Evolutionary conservation across 306 rosid genomes (phyloP).

Genomic region (Prunus padus): DNA sequence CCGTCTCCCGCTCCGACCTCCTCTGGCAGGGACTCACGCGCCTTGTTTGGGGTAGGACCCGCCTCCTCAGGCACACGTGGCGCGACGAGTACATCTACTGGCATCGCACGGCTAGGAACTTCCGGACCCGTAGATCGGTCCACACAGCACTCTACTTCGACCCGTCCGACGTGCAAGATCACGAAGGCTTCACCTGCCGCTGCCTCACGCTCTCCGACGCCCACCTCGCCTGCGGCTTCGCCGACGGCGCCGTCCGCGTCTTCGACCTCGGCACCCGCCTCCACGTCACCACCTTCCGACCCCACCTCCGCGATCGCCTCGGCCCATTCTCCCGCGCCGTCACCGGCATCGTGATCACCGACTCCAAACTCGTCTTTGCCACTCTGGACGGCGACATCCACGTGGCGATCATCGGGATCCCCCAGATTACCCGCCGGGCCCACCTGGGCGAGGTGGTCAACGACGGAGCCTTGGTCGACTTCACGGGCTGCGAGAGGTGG

Average conservation of each 20-base stretch:
- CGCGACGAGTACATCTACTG: constrained; percentile 56
- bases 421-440: constrained; percentile 18
- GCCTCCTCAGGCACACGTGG: constrained; percentile 51
- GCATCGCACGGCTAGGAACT: constrained; percentile 71
- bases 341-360: constrained; percentile 50
- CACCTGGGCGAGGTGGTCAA: constrained; percentile 40
- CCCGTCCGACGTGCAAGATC: constrained; percentile 38
- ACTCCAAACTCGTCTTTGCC: constrained; percentile 39
- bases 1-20: constrained; percentile 56
- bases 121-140: constrained; percentile 16
- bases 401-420: constrained; percentile 30
- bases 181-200: constrained; percentile 50
- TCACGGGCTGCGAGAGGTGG: constrained; percentile 49
- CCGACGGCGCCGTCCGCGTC: constrained; percentile 76
- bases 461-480: constrained; percentile 71
- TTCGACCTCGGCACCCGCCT: constrained; percentile 42
- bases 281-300: constrained; percentile 53
- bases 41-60: constrained; percentile 64
- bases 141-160: constrained; percentile 37
- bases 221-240: constrained; percentile 73
- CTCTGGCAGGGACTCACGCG: constrained; percentile 62
- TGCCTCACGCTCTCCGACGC: constrained; percentile 67
- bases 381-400: constrained; percentile 63
- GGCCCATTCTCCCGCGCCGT: constrained; percentile 67
- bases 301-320: constrained; percentile 33